Base-by-base conservation (phyloP, 169 alveolate species). In the Cryptosporidium parvum region DNA sequence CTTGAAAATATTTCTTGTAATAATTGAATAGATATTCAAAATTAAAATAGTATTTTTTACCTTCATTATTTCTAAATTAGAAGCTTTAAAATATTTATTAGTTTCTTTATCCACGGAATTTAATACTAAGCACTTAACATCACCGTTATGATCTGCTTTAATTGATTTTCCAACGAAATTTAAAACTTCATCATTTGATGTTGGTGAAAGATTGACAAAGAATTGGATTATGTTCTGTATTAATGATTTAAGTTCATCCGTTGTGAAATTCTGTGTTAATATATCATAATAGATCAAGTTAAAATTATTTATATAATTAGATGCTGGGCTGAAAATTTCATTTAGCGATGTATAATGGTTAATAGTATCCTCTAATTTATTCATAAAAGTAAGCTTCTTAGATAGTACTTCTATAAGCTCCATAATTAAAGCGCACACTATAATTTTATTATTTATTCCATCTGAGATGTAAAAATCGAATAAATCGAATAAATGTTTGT, bases 1-100 rank as follows among this genome's bases (percentile, higher is more conserved):
- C 39, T 73, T 73, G n/a, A 29, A 73, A 29, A 52, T 21, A 56
- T 12, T n/a, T 16, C 29, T 65, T 65, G 51, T 35, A 21, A 29
- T 37, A 31, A 2, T 37, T 35, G 48, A 65, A 14, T 3, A 31
- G 18, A 65, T 33, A 14, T 65, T 35, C 33, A 65, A 65, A 65
- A 37, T 10, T 9, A 31, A 65, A 37, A 65, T 35, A 14, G 7
- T 35, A 65, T 65, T 65, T 31, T 37, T 65, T 65, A 37, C 29
- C 35, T 56, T 21, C 29, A 56, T 2, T 3, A 21, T n/a, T n/a
- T 56, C 67, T 23, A 65, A 4, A 65, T 35, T 31, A 33, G 33
- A 26, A 33, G 29, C 18, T 26, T 56, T 21, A 2, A 56, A 21
- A 26, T 56, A 8, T 9, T 10, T 56, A 48, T 16, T 10, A 16